phyloP scores from a whole-genome alignment of 1,284 basidiomycete genomes.

The Amylostereum areolatum region DNA sequence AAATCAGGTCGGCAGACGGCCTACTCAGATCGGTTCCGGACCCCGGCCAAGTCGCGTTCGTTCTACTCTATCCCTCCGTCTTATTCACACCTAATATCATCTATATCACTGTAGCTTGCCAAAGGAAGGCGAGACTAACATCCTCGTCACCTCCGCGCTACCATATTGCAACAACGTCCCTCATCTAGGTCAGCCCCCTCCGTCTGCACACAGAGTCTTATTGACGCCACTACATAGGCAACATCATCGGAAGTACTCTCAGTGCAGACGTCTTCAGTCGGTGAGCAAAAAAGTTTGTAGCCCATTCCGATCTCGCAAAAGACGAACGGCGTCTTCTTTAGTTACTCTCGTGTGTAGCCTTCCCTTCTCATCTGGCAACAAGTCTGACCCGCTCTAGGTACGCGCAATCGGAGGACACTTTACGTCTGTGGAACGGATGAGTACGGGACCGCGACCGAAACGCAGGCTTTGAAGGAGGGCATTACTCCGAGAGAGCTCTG shows the following conservation, averaged over 20 bases:
- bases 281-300: constrained; percentile 39
- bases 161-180: constrained; percentile 99
- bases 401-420: constrained; percentile 66
- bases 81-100: not conserved
- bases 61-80: not conserved
- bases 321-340: constrained; percentile 19
- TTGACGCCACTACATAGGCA: constrained; percentile 46
- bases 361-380: too few species aligned
- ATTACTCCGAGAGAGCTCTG: constrained; percentile 85
- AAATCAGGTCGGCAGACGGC: constrained; percentile 12
- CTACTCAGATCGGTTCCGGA: constrained; percentile 14
- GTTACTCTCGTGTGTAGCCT: constrained; percentile 59
- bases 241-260: constrained; percentile 95
- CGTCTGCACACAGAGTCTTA: constrained; percentile 7
- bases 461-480: constrained; percentile 92
- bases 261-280: constrained; percentile 97
- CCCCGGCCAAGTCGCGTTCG: constrained; percentile 14
- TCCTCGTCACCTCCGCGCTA: constrained; percentile 92
- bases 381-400: constrained; percentile 37
- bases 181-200: constrained; percentile 68
- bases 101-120: constrained; percentile 55
- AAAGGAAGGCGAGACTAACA: constrained; percentile 78
- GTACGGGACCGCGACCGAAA: constrained; percentile 98
- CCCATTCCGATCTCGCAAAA: not conserved
- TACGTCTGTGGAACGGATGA: constrained; percentile 98